phyloP scores from a whole-genome alignment of 768 basidiomycete genomes.

The Boletus subcaerulescens region DNA sequence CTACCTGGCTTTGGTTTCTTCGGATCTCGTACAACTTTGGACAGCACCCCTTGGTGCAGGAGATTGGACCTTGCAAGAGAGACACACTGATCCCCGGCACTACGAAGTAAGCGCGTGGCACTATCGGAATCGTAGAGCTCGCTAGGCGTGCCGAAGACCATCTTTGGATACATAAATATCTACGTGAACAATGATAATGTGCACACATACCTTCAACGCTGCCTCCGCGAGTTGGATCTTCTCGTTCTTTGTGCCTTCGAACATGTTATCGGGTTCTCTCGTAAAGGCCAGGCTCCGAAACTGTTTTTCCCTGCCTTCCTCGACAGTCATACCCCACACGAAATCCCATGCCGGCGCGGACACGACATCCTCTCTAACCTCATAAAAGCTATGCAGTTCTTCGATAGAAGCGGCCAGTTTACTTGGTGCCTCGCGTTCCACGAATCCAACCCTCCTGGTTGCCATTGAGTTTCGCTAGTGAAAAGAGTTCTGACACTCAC shows the following conservation, averaged over 20 bases:
- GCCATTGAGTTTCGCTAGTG: conserved; percentile 12
- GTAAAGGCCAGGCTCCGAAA: conserved; percentile 57
- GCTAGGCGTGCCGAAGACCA: conserved; percentile 70
- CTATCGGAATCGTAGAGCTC: conserved; percentile 64
- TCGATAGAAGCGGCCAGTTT: conserved; percentile 45
- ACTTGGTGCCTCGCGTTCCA: conserved; percentile 39
- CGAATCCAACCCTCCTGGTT: conserved; percentile 60
- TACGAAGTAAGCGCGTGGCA: conserved; percentile 56
- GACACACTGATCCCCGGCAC: conserved; percentile 54
- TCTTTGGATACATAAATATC: conserved; percentile 41
- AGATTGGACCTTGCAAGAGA: conserved; percentile 57
- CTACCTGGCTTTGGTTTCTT: conserved; percentile 68
- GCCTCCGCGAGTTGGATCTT: conserved; percentile 57
- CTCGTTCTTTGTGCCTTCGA: conserved; percentile 29
- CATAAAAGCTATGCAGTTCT: conserved; percentile 44
- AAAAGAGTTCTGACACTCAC: conserved; percentile 46
- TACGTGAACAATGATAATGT: neutral
- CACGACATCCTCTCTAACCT: conserved; percentile 46
- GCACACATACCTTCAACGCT: conserved; percentile 58
- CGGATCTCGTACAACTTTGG: conserved; percentile 62
- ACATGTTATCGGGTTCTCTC: conserved; percentile 35
- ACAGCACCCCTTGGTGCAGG: conserved; percentile 60
- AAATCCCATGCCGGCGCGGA: conserved; percentile 61
- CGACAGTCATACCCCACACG: conserved; percentile 67
- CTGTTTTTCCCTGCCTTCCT: conserved; percentile 73